phyloP scores from a whole-genome alignment of 2,329 filamentous ascomycete species.

The Ophiocordyceps australis region DNA sequence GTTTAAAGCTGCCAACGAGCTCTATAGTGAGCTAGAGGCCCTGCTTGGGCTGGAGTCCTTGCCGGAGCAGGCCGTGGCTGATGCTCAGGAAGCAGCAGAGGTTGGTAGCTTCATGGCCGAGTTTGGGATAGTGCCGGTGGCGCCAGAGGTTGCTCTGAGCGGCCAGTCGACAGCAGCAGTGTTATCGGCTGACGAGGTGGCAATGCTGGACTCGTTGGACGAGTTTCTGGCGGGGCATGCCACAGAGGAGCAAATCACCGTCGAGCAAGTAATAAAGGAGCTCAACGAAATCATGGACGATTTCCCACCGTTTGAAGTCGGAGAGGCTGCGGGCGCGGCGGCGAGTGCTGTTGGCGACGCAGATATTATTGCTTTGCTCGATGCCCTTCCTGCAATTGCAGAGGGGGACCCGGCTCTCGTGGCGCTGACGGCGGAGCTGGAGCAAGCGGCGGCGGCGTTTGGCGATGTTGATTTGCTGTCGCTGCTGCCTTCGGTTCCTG shows the following conservation, averaged over 20 bases:
- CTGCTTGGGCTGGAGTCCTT: too few relatives aligned
- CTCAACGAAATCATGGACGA: not conserved
- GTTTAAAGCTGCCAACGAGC: too few relatives aligned
- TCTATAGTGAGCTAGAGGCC: too few relatives aligned
- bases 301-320: not conserved
- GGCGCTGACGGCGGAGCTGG: not conserved
- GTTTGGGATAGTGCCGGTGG: not conserved
- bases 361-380: not conserved
- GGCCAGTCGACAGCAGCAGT: not conserved
- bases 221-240: not conserved
- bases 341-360: not conserved
- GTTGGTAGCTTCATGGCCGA: not conserved
- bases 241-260: not conserved
- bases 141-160: not conserved
- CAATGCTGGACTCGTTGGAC: not conserved
- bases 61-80: too few relatives aligned
- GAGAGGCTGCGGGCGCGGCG: not conserved
- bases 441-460: not conserved
- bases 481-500: not conserved
- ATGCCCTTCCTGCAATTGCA: not conserved
- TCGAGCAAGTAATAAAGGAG: not conserved
- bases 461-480: not conserved
- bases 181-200: not conserved
- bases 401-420: not conserved
- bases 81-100: too few relatives aligned